Conservation (phyloP, 2,329 filamentous ascomycete genomes). For the Seiridium cupressi region DNA sequence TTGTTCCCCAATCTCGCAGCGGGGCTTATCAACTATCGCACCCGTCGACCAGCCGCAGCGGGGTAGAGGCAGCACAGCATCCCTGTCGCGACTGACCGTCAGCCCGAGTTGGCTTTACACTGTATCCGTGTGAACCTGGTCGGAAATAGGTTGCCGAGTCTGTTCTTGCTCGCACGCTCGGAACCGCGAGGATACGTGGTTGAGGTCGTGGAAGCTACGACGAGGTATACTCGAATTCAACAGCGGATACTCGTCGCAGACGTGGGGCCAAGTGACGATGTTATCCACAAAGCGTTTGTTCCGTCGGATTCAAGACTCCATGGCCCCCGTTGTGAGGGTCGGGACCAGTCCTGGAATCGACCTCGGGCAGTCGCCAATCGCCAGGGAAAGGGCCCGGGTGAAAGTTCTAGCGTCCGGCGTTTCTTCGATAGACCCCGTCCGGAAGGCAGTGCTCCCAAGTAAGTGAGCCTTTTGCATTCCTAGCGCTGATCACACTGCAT, state of each 20-base stretch:
- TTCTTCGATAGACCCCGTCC: neutral
- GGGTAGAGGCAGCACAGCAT: neutral
- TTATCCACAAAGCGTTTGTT: neutral
- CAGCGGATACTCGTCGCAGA: too few relatives aligned
- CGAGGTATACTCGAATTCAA: too few relatives aligned
- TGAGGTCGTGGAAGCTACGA: too few relatives aligned
- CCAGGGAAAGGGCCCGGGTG: neutral
- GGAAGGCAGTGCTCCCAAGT: neutral
- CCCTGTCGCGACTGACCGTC: neutral
- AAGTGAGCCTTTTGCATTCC: neutral
- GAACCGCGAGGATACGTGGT: neutral
- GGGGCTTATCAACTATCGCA: neutral
- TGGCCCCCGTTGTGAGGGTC: too few relatives aligned
- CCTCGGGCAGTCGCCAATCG: too few relatives aligned
- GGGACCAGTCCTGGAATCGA: too few relatives aligned
- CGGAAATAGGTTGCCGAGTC: neutral
- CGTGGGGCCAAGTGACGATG: too few relatives aligned
- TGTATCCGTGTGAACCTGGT: neutral
- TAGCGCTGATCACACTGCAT: neutral
- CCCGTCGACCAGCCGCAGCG: neutral
- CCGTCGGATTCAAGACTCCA: too few relatives aligned
- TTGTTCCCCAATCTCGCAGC: neutral
- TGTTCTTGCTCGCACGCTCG: neutral
- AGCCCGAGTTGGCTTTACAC: neutral
- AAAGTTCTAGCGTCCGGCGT: neutral